Conservation (phyloP, 2,329 filamentous ascomycete species). For the Lasiodiplodia hormozganensis region DNA sequence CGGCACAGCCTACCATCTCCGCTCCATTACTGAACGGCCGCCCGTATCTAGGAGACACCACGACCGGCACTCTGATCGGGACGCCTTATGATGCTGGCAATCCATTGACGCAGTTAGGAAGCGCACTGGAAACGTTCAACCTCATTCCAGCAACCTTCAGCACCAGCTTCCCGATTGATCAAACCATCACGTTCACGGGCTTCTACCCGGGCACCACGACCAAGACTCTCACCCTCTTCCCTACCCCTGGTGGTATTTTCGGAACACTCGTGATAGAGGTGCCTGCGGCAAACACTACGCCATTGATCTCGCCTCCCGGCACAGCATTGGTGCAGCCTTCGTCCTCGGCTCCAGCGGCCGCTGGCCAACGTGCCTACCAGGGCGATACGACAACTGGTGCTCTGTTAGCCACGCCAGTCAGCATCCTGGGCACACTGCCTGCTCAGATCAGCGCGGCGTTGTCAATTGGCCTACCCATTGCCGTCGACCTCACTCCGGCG, state of each 20-base stretch:
- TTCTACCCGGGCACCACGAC: not conserved
- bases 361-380: not conserved
- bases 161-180: not conserved
- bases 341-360: no score
- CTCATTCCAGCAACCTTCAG: no score
- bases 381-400: not conserved
- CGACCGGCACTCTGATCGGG: not conserved
- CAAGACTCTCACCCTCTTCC: not conserved
- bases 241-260: not conserved
- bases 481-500: not conserved
- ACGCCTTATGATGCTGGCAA: not conserved
- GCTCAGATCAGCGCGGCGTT: not conserved
- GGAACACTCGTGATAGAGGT: not conserved
- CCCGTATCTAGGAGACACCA: not conserved
- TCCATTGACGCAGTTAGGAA: no score
- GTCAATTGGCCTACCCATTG: not conserved
- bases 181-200: not conserved
- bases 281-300: not conserved
- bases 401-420: not conserved
- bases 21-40: not conserved
- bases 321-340: no score
- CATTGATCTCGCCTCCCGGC: no score
- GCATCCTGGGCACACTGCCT: not conserved
- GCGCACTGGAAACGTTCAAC: no score
- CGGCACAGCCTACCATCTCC: no score